Base-by-base conservation (phyloP, 257 asterid species). In the Cruciata laevipes region DNA sequence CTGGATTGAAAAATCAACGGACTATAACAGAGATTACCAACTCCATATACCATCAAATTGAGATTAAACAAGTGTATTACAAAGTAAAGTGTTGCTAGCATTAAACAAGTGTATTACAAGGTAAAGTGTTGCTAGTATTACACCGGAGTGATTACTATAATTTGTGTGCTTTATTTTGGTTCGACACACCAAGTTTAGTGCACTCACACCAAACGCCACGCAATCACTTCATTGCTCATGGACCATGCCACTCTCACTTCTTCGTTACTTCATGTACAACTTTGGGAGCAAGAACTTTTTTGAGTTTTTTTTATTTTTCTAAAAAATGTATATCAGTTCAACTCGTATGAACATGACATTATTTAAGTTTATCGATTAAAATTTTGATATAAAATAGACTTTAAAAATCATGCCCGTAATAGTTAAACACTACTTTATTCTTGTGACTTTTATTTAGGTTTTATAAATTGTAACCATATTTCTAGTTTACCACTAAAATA, bases 131-230 rank as follows among this genome's bases (percentile, higher is more conserved):
- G 9, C n/a, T 13, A 16, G 1, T 16, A 47, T 20, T 47, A 47
- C 55, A 47, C n/a, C 55, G 55, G 55, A 47, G 3, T 14, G 0
- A 16, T 4, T 14, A 47, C 16, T 47, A 17, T 42, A 4, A 47
- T 47, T 4, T 61, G 16, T 61, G 58, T 63, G 68, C 68, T 59
- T 37, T 38, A 33, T 23, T 59, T 62, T 49, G 40, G 61, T 56
- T 75, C 59, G 70, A 61, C 9, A 49, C 27, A 5, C 51, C 5
- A 21, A 3, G 61, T 0, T 23, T 65, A 60, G 76, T 70, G 79
- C 75, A 47, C 24, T 70, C 53, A 27, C 68, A 60, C 60, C 76
- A 38, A 71, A 70, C 75, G 63, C 27, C 63, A 67, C 38, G 7
- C 59, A 59, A 4, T 56, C 67, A 21, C 38, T 0, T 33, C 38